These are phyloP conservation scores for Ceratopteris richardii DNA, from an alignment of 75 land plant genomes.

Conservation along the genomic window DNA sequence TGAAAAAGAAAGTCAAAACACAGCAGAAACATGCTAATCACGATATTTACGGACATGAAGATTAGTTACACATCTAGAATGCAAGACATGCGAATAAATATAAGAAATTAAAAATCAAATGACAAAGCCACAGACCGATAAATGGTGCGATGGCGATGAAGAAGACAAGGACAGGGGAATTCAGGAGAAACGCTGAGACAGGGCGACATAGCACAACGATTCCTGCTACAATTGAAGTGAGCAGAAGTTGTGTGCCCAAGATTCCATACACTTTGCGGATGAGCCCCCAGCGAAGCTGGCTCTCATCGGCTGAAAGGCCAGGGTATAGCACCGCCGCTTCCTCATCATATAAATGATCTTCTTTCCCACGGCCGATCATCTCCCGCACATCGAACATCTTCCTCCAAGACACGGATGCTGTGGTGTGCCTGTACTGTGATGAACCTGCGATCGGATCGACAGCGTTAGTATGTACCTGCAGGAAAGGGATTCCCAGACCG, in stretches of 20 bases:
- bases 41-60: neutral
- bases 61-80: neutral
- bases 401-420: no score
- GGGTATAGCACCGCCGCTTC: conserved; percentile 54
- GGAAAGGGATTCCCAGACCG: no score
- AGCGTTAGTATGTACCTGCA: no score
- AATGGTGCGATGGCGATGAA: conserved; percentile 54
- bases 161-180: conserved; percentile 41
- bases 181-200: conserved; percentile 35
- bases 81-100: neutral
- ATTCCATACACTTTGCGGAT: conserved; percentile 91
- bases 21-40: neutral
- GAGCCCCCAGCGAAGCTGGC: conserved; percentile 85
- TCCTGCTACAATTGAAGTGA: conserved; percentile 68
- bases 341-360: neutral
- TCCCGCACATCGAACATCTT: no score
- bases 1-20: neutral
- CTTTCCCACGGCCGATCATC: no score
- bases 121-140: conserved; percentile 38
- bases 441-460: no score
- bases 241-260: conserved; percentile 67
- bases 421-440: no score
- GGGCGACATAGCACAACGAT: conserved; percentile 51
- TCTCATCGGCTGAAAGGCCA: conserved; percentile 58
- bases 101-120: neutral